Base-by-base conservation (phyloP, 495 filamentous ascomycete genomes). In the Xylaria cubensis region DNA sequence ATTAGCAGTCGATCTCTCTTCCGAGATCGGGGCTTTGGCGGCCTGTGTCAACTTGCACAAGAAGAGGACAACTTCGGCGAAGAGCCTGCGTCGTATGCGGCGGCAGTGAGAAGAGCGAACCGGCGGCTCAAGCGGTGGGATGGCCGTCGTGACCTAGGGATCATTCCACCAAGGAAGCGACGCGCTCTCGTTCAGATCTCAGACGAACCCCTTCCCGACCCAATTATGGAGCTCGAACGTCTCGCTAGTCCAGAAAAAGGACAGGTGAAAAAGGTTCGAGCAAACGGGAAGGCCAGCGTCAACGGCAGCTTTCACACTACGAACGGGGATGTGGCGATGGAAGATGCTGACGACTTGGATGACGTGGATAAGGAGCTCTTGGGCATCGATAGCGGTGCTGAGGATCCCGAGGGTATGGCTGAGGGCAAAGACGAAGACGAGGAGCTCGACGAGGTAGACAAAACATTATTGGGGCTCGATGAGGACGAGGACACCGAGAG, bases 11-110 rank as follows among this genome's bases (percentile, higher is more conserved):
- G 72, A 44, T 67, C 63, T 12, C 75, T 75, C 17, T 88, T 86
- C 77, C 79, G 82, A 42, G 86, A 89, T 76, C 80, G 81, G 63
- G 93, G 92, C 42, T 86, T 87, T 34, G 92, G 90, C 17, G 94
- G 93, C 3, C 80, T 97, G 32, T 85, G 91, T 62, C 90, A 90
- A 26, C 87, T 91, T 5, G 84, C 85, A n/a, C 81, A 84, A 10
- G 88, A 89, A 70, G 85, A 90, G 26, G 88, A 93, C 64, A 94
- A 96, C 77, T 96, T 88, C 77, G 94, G 94, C 62, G 94, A 96
- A 77, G 91, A 94, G 75, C 88, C 91, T 26, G 84, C 86, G 44
- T 87, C 90, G n/a, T 94, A 90, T 72, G 85, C 91, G 42, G 92
- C 92, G 17, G 89, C 92, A 4, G 81, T 95, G 15, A 86, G 94